These are phyloP conservation scores for Telfairia occidentalis DNA, from an alignment of 331 rosid genomes.

Conservation along the genomic window DNA sequence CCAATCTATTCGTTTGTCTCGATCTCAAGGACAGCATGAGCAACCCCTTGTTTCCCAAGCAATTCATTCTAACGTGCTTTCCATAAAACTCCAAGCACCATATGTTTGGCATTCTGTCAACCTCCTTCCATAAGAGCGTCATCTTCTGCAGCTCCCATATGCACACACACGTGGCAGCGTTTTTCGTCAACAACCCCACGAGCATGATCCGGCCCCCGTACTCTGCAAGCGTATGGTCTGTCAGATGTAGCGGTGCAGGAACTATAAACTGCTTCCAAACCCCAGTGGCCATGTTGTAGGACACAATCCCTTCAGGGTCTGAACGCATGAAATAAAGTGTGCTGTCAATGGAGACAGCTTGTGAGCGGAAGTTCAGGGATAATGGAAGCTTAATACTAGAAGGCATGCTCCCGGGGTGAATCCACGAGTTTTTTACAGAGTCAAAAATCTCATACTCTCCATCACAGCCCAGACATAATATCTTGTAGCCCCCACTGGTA, in stretches of 20 bases:
- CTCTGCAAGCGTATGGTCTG: constrained; percentile 66
- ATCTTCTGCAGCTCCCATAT: constrained; percentile 97
- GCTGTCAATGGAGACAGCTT: constrained; percentile 47
- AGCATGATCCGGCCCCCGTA: constrained; percentile 67
- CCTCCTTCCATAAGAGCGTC: constrained; percentile 98
- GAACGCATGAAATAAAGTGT: constrained; percentile 62
- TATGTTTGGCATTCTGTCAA: constrained; percentile 98
- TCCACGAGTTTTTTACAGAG: constrained; percentile 56
- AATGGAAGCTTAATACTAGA: constrained; percentile 51
- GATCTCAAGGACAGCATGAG: constrained; percentile 81
- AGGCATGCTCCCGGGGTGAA: constrained; percentile 48
- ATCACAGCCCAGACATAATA: constrained; percentile 56
- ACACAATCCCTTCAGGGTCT: constrained; percentile 68
- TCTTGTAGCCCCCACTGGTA: constrained; percentile 47
- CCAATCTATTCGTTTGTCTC: constrained; percentile 57
- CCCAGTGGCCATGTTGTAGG: constrained; percentile 50
- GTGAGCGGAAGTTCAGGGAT: constrained; percentile 49
- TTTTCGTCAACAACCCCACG: constrained; percentile 72
- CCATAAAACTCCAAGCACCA: constrained; percentile 98
- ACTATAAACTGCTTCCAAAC: constrained; percentile 66
- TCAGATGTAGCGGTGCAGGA: constrained; percentile 57
- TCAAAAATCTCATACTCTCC: constrained; percentile 76
- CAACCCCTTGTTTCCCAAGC: constrained; percentile 86
- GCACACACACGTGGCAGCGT: constrained; percentile 87
- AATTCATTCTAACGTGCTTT: constrained; percentile 84